Base-by-base conservation (phyloP, 2,329 filamentous ascomycete species). In the Botrytis deweyae region DNA sequence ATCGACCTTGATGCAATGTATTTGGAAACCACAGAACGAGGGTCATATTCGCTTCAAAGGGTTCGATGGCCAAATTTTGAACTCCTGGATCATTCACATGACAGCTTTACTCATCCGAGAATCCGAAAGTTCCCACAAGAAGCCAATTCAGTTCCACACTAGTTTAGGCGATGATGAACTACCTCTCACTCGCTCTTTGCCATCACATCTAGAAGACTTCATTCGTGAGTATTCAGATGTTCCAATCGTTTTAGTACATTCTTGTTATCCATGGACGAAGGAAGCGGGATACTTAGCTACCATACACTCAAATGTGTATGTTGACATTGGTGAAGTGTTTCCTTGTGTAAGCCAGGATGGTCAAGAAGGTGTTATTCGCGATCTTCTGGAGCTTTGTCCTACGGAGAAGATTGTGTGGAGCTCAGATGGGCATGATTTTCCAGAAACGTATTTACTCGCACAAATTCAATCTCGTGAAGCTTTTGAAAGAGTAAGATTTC, bases 61-160 rank as follows among this genome's bases (percentile, higher is more conserved):
- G 12, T 84, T 95, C 16, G 84, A 92, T 67, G 85, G 90, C 66
- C 88, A 88, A 70, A 85, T 86, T 1, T 83, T 96, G 70, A 95
- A 93, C 78, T 89, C 93, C 75, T 88, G 89, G 74, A 82, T 95
- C 4, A 89, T 96, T 2, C 87, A 92, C 72, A 84, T 86, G 44
- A 86, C 90, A 0, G 89, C 93, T 10, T 84, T 86, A 64, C 81
- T 90, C 42, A 86, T 95, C 70, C 82, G 84, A 14, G 82, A 85
- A 55, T 82, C 84, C 46, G 81, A 80, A 4, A 59, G n/a, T 18
- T 82, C 82, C 1, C 77, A 82, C 73, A 88, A 88, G 73, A 96
- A 95, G 80, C 92, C 93, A 0, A 84, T 97, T 20, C 93, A 97
- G 79, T 92, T 97, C 76, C 93, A 97, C 79, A 96, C 93, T 0